A percentile compares a stretch with the other conserved stretches of the same genome.
phyloP scores from a whole-genome alignment of 331 rosid genomes.

The Arachis monticola region DNA sequence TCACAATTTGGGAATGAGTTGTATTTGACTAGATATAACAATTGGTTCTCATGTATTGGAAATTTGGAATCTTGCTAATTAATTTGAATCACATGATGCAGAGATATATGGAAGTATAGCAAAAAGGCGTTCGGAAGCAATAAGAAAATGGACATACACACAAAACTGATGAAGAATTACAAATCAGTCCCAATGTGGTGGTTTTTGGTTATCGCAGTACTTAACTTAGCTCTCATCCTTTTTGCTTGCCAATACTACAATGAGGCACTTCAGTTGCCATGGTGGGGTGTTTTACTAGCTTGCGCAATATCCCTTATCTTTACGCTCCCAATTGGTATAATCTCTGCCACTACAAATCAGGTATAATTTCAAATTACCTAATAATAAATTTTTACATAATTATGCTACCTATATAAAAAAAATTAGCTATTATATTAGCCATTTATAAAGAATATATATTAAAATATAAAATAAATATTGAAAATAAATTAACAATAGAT shows the following conservation, averaged over 20 bases:
- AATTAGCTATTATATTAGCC: no score
- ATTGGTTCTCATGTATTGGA: neutral
- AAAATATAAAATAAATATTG: no score
- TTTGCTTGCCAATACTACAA: conserved; percentile 62
- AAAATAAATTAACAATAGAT: no score
- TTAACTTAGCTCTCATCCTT: conserved; percentile 61
- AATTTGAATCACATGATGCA: conserved; percentile 39
- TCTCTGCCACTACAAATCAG: conserved; percentile 79
- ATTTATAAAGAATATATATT: no score
- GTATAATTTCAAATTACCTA: conserved; percentile 31
- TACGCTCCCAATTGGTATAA: conserved; percentile 73
- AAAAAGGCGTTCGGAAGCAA: conserved; percentile 54
- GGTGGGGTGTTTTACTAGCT: conserved; percentile 90
- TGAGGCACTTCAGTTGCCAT: conserved; percentile 77
- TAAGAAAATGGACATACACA: conserved; percentile 62
- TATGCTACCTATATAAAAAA: no score
- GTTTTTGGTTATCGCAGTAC: conserved; percentile 62
- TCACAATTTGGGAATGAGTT: no score
- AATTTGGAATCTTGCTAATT: neutral
- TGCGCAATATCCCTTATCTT: conserved; percentile 64
- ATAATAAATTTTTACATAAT: no score
- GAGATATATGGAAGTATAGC: conserved; percentile 64
- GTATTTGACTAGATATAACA: no score
- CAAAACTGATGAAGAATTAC: conserved; percentile 71
- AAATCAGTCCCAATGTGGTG: conserved; percentile 75